Evolutionary conservation across 345 rosid species (phyloP), one percentile per base, ranked within the genome.

Genomic region (Boechera retrofracta): DNA sequence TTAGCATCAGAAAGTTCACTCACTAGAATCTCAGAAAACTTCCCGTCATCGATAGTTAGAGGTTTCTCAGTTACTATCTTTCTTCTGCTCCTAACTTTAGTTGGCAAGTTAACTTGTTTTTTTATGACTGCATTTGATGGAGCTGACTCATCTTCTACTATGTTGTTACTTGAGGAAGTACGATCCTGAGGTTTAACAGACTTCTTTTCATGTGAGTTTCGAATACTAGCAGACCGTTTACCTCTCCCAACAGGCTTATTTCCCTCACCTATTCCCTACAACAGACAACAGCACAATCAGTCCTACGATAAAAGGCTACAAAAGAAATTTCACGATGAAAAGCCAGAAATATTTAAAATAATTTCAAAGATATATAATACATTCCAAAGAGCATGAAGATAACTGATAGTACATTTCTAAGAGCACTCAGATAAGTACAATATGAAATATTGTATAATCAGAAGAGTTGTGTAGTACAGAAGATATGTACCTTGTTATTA

Each of bases 21-120:
- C 60, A 81, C 79, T 66, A 80, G 33, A 75, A 39, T 74, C 77
- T 83, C 80, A 35, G 77, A 72, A 48, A 71, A 64, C 69, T 73
- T 80, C 51, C 31, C 42, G 74, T 84, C 84, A 71, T 69, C 85
- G 58, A 71, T 81, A 10, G 69, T 59, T 67, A 73, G 81, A 49
- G 73, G 86, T 78, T 84, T 84, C 71, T 69, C 87, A 12, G 77
- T 67, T 57, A 65, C 78, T 74, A 79, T 76, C 84, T 91, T 91
- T 71, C 90, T 86, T 74, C 87, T 86, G 80, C 91, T 88, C 82
- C 93, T 86, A 71, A 84, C 84, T 85, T 83, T 89, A 74, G 90
- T 90, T 33, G 91, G 87, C 75, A 87, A 72, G 78, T 74, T 86
- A 73, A 84, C 83, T 73, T 83, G 82, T 77, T 79, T 82, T 71